Evolutionary conservation across 768 basidiomycete genomes (phyloP).

Genomic region (Phlebiopsis flavidoalba): DNA sequence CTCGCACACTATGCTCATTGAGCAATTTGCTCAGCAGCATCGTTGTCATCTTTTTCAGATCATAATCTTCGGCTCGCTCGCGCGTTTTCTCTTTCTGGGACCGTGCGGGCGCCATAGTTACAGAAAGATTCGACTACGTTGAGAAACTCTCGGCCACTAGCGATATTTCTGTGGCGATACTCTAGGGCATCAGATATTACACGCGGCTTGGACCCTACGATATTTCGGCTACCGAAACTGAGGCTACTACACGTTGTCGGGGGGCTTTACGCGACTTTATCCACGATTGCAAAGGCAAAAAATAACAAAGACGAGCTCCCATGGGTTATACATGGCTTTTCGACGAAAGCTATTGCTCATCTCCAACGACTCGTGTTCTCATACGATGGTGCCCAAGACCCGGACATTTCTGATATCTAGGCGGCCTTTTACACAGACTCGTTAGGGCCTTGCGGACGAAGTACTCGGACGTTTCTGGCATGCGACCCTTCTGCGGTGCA

Average conservation of each 20-base stretch:
- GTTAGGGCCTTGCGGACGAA: neutral
- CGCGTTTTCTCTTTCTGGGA: constrained; percentile 33
- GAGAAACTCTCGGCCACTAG: neutral
- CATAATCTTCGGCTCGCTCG: constrained; percentile 20
- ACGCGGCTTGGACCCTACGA: neutral
- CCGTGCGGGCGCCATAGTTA: constrained; percentile 25
- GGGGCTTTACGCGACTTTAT: too few species aligned
- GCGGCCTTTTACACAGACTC: too few species aligned
- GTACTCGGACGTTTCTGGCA: neutral
- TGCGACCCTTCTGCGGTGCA: neutral
- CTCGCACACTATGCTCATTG: neutral
- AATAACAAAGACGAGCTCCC: too few species aligned
- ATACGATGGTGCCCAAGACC: too few species aligned
- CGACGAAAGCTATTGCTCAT: too few species aligned
- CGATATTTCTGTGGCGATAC: neutral
- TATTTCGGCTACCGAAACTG: neutral
- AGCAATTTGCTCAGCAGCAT: neutral
- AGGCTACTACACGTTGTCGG: neutral
- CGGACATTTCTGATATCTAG: too few species aligned
- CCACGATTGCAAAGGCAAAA: too few species aligned
- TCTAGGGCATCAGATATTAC: neutral
- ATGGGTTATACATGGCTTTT: too few species aligned
- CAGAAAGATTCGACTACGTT: constrained; percentile 21
- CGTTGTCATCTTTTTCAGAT: constrained; percentile 22
- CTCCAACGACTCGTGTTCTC: too few species aligned